Evolutionary conservation across 176 grass and related monocot species (phyloP), one percentile per base, ranked within the genome.

Genomic region (Avena insularis): DNA sequence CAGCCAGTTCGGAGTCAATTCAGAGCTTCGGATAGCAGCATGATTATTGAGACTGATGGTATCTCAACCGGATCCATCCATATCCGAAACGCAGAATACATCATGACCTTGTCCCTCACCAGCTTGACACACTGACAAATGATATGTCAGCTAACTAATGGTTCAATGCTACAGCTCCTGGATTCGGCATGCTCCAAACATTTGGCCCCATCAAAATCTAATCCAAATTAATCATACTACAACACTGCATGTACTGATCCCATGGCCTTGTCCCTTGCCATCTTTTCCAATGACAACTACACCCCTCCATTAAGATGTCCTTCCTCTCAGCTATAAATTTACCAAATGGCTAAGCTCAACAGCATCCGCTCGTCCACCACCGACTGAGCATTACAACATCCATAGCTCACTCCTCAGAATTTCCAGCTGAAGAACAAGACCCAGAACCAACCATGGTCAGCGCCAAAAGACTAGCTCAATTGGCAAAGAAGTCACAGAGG

Each of bases 401-500:
- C 49, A 51, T 51, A 13, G 12, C 57, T 75, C 20, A 91, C 14
- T 12, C 74, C 8, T 45, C 19, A 29, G 47, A 74, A 33, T 6
- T 27, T 51, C 17, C 8, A 77, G 29, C 8, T 3, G 21, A 21
- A 16, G 71, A 83, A 87, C 31, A 23, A 71, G 51, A 19, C 0
- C 4, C 4, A 19, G n/a, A 19, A n/a, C 0, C 58, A 80, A 58
- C 33, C 54, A 90, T 87, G 85, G 8, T 93, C 75, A 90, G 36
- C 78, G 19, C 82, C 20, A 90, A 83, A 63, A 92, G 70, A 74
- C 64, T 92, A 9, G 43, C 76, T 71, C 73, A 88, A 35, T 21
- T 80, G 40, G 77, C 77, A 13, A 86, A 74, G 13, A 94, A 85
- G 47, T 94, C 84, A 90, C 87, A 82, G 7, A 77, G 77, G 21